Percentiles rank a stretch among this genome's conserved stretches.
Conservation (phyloP, 2,329 filamentous ascomycete genomes). For the Sclerotinia minor region DNA sequence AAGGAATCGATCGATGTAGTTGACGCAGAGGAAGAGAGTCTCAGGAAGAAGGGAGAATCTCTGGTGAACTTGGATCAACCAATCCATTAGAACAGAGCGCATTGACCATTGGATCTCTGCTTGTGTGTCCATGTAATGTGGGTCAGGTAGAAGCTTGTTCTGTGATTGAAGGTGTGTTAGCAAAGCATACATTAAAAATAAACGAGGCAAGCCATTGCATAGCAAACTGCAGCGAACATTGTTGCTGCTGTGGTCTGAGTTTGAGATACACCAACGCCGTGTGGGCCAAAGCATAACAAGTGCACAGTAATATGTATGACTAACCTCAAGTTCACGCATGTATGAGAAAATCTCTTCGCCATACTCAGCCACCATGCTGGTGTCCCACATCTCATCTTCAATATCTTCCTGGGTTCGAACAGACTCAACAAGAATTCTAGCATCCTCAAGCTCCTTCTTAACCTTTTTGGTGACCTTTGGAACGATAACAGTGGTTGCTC, state of each 20-base stretch:
- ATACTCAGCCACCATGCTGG: constrained; percentile 97
- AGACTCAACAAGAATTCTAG: constrained; percentile 43
- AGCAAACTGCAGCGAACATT: constrained; percentile 14
- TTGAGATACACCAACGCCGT: not conserved
- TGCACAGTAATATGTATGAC: constrained; percentile 17
- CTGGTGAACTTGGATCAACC: constrained; percentile 93
- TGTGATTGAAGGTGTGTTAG: constrained; percentile 42
- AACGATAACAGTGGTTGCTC: constrained; percentile 64
- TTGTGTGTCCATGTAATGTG: constrained; percentile 95
- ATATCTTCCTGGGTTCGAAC: constrained; percentile 65
- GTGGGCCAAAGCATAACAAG: not conserved
- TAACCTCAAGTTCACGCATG: constrained; percentile 84
- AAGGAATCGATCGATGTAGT: constrained; percentile 96
- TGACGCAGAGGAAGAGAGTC: constrained; percentile 91
- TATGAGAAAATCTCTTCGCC: constrained; percentile 93
- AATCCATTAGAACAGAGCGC: constrained; percentile 96
- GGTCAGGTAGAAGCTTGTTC: constrained; percentile 80
- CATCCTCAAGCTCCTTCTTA: constrained; percentile 70
- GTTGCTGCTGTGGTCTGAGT: not conserved
- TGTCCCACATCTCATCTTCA: constrained; percentile 88
- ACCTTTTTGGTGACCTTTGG: constrained; percentile 70
- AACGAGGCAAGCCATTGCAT: constrained; percentile 3
- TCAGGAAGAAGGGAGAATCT: constrained; percentile 90
- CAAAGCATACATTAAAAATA: constrained; percentile 21
- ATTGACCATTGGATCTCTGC: constrained; percentile 99